These are phyloP conservation scores for Candida nitratophila DNA, from an alignment of 805 yeast species.

Conservation along the genomic window DNA sequence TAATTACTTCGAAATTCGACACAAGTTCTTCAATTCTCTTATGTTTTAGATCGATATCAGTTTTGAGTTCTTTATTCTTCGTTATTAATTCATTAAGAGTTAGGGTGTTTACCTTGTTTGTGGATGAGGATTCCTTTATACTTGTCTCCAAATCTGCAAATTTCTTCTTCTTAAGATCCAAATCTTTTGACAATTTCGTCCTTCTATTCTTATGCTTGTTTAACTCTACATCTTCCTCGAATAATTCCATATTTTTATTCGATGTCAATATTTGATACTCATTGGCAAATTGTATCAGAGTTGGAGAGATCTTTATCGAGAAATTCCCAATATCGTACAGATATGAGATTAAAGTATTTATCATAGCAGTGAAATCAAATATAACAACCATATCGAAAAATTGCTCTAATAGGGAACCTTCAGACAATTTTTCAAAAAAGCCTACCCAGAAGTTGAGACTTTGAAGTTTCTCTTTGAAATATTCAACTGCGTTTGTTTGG, in stretches of 20 bases:
- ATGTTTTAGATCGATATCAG: slow-evolving; percentile 7
- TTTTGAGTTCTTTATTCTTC: slow-evolving; percentile 13
- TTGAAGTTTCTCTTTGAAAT: slow-evolving; percentile 5
- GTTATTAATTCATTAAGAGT: slow-evolving; percentile 12
- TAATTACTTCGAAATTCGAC: slow-evolving; percentile 26
- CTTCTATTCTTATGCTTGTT: not conserved
- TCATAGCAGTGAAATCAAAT: slow-evolving; percentile 18
- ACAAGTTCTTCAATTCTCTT: slow-evolving; percentile 15
- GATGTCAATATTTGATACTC: not conserved
- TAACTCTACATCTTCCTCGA: not conserved
- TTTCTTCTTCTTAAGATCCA: not conserved
- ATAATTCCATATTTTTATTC: not conserved
- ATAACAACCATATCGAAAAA: slow-evolving; percentile 13
- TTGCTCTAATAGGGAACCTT: slow-evolving; percentile 5
- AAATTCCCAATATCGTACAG: not conserved
- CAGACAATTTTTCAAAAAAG: slow-evolving; percentile 6
- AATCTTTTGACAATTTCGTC: not conserved
- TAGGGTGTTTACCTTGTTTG: slow-evolving; percentile 11
- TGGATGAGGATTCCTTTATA: not conserved
- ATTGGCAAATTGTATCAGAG: not conserved
- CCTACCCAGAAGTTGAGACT: slow-evolving; percentile 16
- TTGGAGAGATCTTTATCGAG: not conserved
- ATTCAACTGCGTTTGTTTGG: slow-evolving; percentile 8
- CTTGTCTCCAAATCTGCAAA: not conserved
- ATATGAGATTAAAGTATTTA: slow-evolving; percentile 12